Conservation (phyloP, 116 monocot genomes). For the Dioscorea cayenensis region DNA sequence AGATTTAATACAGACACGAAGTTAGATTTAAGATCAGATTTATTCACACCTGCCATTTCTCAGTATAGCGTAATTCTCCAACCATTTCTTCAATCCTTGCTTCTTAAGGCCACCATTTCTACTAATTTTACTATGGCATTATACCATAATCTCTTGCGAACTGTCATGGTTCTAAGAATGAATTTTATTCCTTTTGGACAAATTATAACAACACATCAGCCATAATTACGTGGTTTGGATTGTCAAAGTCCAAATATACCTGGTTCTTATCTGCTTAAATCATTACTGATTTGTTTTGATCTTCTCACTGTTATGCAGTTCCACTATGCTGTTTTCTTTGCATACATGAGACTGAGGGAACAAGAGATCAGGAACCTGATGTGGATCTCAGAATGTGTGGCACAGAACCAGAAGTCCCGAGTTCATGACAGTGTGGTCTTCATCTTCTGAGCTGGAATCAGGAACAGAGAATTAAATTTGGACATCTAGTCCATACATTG, state of each 20-base stretch:
- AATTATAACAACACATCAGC: no score
- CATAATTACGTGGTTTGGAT: no score
- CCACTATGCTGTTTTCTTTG: constrained; percentile 88
- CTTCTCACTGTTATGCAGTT: constrained; percentile 49
- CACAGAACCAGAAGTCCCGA: constrained; percentile 86
- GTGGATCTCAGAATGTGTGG: constrained; percentile 97
- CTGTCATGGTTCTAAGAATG: no score
- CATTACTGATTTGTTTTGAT: not conserved
- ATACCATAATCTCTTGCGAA: no score
- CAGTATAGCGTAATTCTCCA: not conserved
- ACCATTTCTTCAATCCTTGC: not conserved
- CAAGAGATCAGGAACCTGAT: constrained; percentile 94
- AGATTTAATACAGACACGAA: not conserved
- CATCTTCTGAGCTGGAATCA: constrained; percentile 32
- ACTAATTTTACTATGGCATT: not conserved
- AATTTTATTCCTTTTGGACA: no score
- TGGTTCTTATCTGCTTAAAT: no score
- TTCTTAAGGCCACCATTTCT: not conserved
- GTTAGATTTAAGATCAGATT: not conserved
- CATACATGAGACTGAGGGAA: constrained; percentile 83
- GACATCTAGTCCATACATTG: no score
- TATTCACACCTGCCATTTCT: not conserved
- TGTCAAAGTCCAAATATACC: not conserved
- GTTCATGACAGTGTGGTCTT: constrained; percentile 91
- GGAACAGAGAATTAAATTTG: not conserved